phyloP scores from a whole-genome alignment of 2,329 filamentous ascomycete species.

The Fonsecaea multimorphosa region DNA sequence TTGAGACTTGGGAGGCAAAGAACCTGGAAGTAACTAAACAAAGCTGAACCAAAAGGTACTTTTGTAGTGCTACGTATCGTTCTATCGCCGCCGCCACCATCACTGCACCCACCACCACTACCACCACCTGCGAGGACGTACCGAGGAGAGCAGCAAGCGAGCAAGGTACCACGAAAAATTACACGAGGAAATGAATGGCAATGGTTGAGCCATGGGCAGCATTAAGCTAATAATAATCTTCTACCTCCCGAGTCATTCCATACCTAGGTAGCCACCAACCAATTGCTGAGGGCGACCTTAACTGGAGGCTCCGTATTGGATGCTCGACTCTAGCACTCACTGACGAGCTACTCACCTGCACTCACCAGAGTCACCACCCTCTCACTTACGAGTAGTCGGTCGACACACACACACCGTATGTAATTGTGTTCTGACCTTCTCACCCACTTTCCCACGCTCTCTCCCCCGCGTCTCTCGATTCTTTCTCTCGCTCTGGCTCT shows the following conservation, averaged over 20 bases:
- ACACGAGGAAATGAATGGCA: not conserved
- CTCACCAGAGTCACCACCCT: not conserved
- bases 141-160: too few species aligned
- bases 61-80: conserved; percentile 8
- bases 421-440: not conserved
- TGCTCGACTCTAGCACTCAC: not conserved
- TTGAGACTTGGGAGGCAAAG: conserved; percentile 16
- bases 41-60: conserved; percentile 13
- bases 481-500: not conserved
- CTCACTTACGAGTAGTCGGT: not conserved
- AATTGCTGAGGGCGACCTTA: not conserved
- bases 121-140: too few species aligned
- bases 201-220: not conserved
- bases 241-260: too few species aligned
- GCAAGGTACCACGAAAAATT: not conserved
- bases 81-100: not conserved
- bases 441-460: not conserved
- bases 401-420: not conserved
- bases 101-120: not conserved
- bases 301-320: not conserved
- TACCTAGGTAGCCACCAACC: not conserved
- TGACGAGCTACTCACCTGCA: not conserved
- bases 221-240: not conserved
- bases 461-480: not conserved
- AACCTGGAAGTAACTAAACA: conserved; percentile 11